Percentiles rank a stretch among this genome's conserved stretches.
Evolutionary conservation across 352 stramenopile species (phyloP).

Genomic region (Phytophthora pseudosyringae): DNA sequence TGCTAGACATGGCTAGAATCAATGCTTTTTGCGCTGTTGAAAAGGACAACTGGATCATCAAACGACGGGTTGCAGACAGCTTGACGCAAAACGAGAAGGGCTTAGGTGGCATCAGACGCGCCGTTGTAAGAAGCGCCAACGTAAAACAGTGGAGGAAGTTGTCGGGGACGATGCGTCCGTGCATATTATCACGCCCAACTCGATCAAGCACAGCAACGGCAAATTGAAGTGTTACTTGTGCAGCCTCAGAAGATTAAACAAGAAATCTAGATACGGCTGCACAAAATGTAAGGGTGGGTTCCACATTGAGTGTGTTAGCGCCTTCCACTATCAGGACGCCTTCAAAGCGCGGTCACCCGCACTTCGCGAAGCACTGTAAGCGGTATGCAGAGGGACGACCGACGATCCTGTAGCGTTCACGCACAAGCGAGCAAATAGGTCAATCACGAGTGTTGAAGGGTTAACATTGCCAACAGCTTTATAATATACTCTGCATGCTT

Average conservation of each 20-base stretch:
- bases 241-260: background rate
- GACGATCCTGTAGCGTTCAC: background rate
- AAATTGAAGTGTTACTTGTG: conserved; percentile 15
- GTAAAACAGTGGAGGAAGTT: background rate
- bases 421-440: background rate
- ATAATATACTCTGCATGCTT: no score
- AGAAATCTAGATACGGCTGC: conserved; percentile 7
- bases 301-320: conserved; percentile 20
- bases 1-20: background rate
- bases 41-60: background rate
- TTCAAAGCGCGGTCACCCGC: conserved; percentile 1
- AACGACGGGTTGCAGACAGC: conserved; percentile 4
- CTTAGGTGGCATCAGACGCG: background rate
- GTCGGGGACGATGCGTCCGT: background rate
- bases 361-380: background rate
- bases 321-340: conserved; percentile 2
- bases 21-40: conserved; percentile 7
- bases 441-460: conserved; percentile 3
- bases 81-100: conserved; percentile 1
- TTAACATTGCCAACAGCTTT: no score
- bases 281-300: conserved; percentile 13
- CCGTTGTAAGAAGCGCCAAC: background rate
- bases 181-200: conserved; percentile 19
- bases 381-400: background rate
- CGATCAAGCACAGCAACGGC: background rate